Evolutionary conservation across 2,329 filamentous ascomycete genomes (phyloP).

Genomic region (Cytospora leucostoma): DNA sequence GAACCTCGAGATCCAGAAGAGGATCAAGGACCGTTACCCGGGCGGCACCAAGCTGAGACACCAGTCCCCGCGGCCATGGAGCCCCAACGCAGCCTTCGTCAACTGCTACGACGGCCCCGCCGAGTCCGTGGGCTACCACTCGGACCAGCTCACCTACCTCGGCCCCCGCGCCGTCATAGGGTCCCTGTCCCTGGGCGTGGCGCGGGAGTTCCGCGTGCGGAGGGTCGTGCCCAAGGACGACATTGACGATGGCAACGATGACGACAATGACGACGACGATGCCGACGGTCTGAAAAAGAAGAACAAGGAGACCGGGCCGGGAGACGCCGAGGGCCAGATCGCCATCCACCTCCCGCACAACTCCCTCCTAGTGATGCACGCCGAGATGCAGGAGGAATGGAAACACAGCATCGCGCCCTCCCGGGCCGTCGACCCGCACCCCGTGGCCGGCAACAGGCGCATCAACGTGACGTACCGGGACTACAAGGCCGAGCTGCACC

Average conservation of each 20-base stretch:
- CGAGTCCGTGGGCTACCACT: conserved; percentile 88
- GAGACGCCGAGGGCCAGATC: conserved; percentile 78
- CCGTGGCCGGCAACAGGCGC: conserved; percentile 73
- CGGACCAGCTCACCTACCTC: conserved; percentile 89
- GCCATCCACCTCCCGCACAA: conserved; percentile 94
- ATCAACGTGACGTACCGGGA: conserved; percentile 95
- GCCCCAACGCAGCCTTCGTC: conserved; percentile 87
- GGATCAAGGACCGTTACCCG: conserved; percentile 70
- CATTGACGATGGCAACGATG: conserved; percentile 38
- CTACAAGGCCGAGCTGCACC: conserved; percentile 77
- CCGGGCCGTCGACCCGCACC: conserved; percentile 78
- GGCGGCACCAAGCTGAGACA: conserved; percentile 72
- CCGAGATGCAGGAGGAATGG: conserved; percentile 97
- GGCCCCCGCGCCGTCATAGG: conserved; percentile 88
- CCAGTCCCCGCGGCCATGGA: conserved; percentile 74
- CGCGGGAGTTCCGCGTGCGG: conserved; percentile 89
- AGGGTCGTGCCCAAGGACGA: conserved; percentile 71
- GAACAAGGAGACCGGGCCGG: neutral
- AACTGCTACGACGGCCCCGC: conserved; percentile 87
- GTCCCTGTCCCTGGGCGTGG: conserved; percentile 85
- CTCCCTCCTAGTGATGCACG: conserved; percentile 91
- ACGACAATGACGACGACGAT: conserved; percentile 3
- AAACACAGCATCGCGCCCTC: conserved; percentile 84
- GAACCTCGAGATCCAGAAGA: conserved; percentile 71
- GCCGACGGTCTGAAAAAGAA: too few relatives aligned